phyloP scores from a whole-genome alignment of 164 flowering plant genomes.

The Berberis vulgaris region DNA sequence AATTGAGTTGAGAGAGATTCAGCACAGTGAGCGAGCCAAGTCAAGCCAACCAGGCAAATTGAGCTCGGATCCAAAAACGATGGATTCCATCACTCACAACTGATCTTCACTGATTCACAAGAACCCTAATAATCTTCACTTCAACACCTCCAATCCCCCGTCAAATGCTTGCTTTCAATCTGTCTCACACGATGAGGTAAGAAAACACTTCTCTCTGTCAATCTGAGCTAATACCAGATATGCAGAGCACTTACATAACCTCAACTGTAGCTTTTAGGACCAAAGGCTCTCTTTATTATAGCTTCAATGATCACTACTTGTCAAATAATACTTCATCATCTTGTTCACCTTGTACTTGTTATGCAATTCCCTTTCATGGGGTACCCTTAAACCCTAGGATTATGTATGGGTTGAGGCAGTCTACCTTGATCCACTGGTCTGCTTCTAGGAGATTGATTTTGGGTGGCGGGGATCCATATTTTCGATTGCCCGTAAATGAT shows the following conservation, averaged over 20 bases:
- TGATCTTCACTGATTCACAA: too few species aligned
- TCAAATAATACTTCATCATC: constrained; percentile 15
- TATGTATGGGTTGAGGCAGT: constrained; percentile 34
- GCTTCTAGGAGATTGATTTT: constrained; percentile 19
- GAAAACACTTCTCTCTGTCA: neutral
- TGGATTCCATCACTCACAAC: too few species aligned
- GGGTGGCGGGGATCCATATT: constrained; percentile 16
- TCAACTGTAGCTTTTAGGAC: constrained; percentile 36
- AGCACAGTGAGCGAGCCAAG: too few species aligned
- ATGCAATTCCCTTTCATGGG: constrained; percentile 15
- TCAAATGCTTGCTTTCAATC: too few species aligned
- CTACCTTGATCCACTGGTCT: constrained; percentile 24
- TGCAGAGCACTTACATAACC: constrained; percentile 37
- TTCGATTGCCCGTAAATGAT: constrained; percentile 25
- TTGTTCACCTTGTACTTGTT: constrained; percentile 14
- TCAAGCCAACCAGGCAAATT: too few species aligned
- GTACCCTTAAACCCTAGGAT: constrained; percentile 20
- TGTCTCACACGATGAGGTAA: neutral
- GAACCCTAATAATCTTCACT: neutral
- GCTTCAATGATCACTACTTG: constrained; percentile 28
- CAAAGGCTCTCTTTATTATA: constrained; percentile 30
- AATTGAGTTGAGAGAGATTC: too few species aligned
- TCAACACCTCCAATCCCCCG: neutral
- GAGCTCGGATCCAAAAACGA: too few species aligned
- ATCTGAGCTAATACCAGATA: constrained; percentile 4